Conservation (phyloP, 176 grass and related monocot species). For the Bonia amplexicaulis region DNA sequence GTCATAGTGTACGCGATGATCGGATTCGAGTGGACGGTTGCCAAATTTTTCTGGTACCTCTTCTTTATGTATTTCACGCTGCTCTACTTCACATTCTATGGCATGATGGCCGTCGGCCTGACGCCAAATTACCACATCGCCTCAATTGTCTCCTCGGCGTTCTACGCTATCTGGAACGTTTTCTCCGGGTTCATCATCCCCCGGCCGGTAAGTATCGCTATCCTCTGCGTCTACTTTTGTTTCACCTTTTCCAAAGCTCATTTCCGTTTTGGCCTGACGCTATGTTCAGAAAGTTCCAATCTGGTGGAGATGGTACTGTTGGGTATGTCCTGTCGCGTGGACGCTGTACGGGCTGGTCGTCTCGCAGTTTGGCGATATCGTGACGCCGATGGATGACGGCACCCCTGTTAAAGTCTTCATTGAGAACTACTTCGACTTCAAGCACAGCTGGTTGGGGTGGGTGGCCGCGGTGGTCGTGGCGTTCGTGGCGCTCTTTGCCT, state of each 20-base stretch:
- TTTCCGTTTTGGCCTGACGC: conserved; percentile 1
- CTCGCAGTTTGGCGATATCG: conserved; percentile 71
- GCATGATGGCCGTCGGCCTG: conserved; percentile 87
- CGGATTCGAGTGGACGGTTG: conserved; percentile 71
- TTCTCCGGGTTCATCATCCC: conserved; percentile 78
- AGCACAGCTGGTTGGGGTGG: conserved; percentile 55
- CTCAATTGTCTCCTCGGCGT: conserved; percentile 56
- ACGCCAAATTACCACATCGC: conserved; percentile 75
- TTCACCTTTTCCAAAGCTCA: neutral
- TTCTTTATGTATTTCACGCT: conserved; percentile 88
- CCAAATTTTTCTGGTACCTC: conserved; percentile 87
- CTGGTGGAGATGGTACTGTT: conserved; percentile 96
- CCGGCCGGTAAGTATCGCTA: conserved; percentile 39
- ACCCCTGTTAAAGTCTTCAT: conserved; percentile 40
- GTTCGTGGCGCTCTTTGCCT: conserved; percentile 55
- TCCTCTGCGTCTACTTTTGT: neutral
- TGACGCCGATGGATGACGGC: conserved; percentile 19
- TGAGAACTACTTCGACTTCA: conserved; percentile 63
- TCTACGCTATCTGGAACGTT: conserved; percentile 69
- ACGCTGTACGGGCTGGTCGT: conserved; percentile 65
- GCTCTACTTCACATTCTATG: conserved; percentile 94
- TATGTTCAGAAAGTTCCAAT: conserved; percentile 57
- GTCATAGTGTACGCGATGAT: conserved; percentile 85
- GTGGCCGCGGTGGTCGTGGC: conserved; percentile 47
- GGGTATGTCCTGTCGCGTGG: conserved; percentile 65